Base-by-base conservation (phyloP, 78 protist species). In the Mastigamoeba balamuthi region DNA sequence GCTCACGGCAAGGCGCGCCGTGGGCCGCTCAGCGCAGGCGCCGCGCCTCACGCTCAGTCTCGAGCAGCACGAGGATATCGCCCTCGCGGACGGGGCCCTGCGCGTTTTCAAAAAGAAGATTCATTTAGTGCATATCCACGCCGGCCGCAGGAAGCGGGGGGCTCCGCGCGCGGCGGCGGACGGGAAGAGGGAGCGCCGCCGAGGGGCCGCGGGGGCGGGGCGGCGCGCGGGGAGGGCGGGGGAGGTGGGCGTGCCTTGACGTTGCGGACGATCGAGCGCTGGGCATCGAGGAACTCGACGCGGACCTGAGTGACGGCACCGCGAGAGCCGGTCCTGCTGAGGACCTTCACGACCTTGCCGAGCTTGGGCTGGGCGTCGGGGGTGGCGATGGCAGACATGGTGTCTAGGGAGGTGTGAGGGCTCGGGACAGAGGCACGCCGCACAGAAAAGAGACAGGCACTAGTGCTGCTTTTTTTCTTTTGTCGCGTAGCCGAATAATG, bases 281-380 rank as follows among this genome's bases (percentile, higher is more conserved):
- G 82, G 76, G 74, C 81, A 66, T 86, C 85, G 72, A 78, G 63
- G 78, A 91, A 87, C 41, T 74, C 84, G 39, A 91, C 95, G 69
- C 96, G 90, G 71, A 92, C 96, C 82, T 92, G 96, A 17, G 93
- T 82, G 75, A 92, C 91, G 40, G 87, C 88, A 74, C 96, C 96
- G 9, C 93, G 84, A 29, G 93, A 87, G 58, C 96, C 96, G 42
- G 96, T 92, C 38, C 96, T 78, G 85, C 91, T 86, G 66, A 89
- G 64, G 41, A 92, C 83, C 76, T 84, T 85, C 17, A 81, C 82
- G 2, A 92, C 96, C 43, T 58, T 77, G 5, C 92, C 93, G n/a
- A 86, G 80, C 77, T 88, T 87, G 25, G 83, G 73, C 69, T 65
- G 72, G 48, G 72, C 85, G 25, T 78, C 74, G n/a, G 53, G 58